A percentile compares a stretch with the other conserved stretches of the same genome.
phyloP scores from a whole-genome alignment of 768 basidiomycete species.

The Austroboletus eburneus region DNA sequence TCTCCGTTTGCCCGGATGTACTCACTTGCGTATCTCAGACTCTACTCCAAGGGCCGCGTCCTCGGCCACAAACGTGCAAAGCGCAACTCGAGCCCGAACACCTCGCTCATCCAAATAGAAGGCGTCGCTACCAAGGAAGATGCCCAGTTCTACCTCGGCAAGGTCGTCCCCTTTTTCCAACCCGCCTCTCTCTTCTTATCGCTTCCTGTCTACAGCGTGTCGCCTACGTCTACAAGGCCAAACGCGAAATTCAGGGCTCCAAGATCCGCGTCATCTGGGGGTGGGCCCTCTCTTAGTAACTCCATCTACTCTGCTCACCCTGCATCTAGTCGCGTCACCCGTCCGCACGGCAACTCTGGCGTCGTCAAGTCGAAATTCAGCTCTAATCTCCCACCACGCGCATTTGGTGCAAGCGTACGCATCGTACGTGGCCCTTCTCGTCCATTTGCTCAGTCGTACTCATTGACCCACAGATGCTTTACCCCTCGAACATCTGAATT shows the following conservation, averaged over 20 bases:
- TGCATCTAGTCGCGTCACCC: slow-evolving; percentile 73
- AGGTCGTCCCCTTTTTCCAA: slow-evolving; percentile 47
- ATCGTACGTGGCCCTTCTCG: slow-evolving; percentile 54
- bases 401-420: slow-evolving; percentile 90
- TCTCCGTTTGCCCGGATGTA: slow-evolving; percentile 10
- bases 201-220: slow-evolving; percentile 59
- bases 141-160: slow-evolving; percentile 97
- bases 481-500: slow-evolving; percentile 78
- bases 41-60: slow-evolving; percentile 95
- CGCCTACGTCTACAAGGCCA: slow-evolving; percentile 97
- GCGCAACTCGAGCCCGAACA: slow-evolving; percentile 94
- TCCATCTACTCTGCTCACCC: neutral
- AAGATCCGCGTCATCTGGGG: slow-evolving; percentile 99
- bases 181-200: neutral
- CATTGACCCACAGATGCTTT: slow-evolving; percentile 66
- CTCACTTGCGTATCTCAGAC: slow-evolving; percentile 45
- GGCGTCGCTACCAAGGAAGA: slow-evolving; percentile 92
- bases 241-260: slow-evolving; percentile 89
- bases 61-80: slow-evolving; percentile 98
- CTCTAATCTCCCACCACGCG: slow-evolving; percentile 90
- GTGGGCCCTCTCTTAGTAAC: slow-evolving; percentile 41
- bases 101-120: slow-evolving; percentile 95
- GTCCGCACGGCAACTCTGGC: slow-evolving; percentile 91
- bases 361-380: slow-evolving; percentile 97
- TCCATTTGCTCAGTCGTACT: neutral